Evolutionary conservation across 192 early-diverging fungal genomes (phyloP).

Genomic region (Jimgerdemannia lactiflua): DNA sequence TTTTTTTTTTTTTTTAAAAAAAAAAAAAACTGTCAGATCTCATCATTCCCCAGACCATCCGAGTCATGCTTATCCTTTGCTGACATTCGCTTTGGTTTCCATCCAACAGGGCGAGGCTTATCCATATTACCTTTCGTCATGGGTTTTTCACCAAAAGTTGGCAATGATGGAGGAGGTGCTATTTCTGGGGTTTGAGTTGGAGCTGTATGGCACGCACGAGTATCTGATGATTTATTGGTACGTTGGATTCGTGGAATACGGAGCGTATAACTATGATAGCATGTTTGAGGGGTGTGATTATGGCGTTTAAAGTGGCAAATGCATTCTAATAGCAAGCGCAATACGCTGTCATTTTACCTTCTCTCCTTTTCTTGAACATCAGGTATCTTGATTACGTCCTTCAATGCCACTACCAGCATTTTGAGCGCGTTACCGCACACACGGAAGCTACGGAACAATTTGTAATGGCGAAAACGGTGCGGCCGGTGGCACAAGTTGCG

Average conservation of each 20-base stretch:
- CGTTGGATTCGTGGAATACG: too few relatives aligned
- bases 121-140: conserved; percentile 59
- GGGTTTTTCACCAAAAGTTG: conserved; percentile 62
- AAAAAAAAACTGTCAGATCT: too few relatives aligned
- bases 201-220: conserved; percentile 64
- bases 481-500: neutral
- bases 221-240: conserved; percentile 63
- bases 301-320: neutral
- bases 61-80: too few relatives aligned
- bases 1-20: too few relatives aligned
- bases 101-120: neutral
- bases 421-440: conserved; percentile 20
- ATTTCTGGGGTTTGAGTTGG: conserved; percentile 63
- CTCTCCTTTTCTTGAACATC: neutral
- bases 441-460: conserved; percentile 1
- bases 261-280: too few relatives aligned
- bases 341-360: neutral
- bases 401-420: conserved; percentile 27
- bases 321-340: neutral
- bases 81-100: too few relatives aligned
- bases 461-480: neutral
- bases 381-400: conserved; percentile 37
- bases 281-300: too few relatives aligned
- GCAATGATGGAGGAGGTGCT: conserved; percentile 51
- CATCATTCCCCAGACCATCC: too few relatives aligned